Percentiles rank a stretch among this genome's conserved stretches.
Evolutionary conservation across 495 filamentous ascomycete species (phyloP).

Genomic region (Pseudotulostoma volvatum): DNA sequence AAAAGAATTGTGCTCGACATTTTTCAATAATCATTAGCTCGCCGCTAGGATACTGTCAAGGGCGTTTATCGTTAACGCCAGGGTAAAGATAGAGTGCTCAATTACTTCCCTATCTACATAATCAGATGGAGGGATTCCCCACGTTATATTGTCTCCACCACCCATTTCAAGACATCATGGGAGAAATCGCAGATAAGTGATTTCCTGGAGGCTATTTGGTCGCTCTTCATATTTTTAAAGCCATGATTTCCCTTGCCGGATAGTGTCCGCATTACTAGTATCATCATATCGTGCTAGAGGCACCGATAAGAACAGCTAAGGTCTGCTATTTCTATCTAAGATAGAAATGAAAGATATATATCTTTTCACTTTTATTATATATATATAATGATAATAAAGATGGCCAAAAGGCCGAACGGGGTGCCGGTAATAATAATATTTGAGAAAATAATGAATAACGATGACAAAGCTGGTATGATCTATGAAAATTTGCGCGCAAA

Average conservation of each 20-base stretch:
- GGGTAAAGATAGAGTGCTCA: slow-evolving; percentile 1
- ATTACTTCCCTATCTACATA: slow-evolving; percentile 7
- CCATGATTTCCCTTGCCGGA: not conserved
- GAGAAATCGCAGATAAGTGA: not conserved
- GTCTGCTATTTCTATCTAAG: too few species aligned
- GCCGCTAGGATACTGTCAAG: not conserved
- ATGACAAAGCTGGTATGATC: too few species aligned
- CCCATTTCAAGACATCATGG: too few species aligned
- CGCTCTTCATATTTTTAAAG: not conserved
- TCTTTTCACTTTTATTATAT: too few species aligned
- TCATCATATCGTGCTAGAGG: not conserved
- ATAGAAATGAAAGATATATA: too few species aligned
- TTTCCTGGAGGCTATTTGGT: not conserved
- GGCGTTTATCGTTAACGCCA: not conserved
- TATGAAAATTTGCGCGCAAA: too few species aligned
- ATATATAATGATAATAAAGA: too few species aligned
- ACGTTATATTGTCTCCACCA: slow-evolving; percentile 5
- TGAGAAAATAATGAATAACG: too few species aligned
- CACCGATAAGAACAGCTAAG: too few species aligned
- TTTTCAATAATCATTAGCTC: too few species aligned
- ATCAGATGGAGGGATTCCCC: slow-evolving; percentile 2
- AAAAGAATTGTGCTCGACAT: not conserved
- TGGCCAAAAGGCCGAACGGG: too few species aligned
- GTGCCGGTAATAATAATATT: too few species aligned
- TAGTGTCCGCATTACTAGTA: not conserved